Evolutionary conservation across 2,329 filamentous ascomycete genomes (phyloP).

Genomic region (Beauveria australis): DNA sequence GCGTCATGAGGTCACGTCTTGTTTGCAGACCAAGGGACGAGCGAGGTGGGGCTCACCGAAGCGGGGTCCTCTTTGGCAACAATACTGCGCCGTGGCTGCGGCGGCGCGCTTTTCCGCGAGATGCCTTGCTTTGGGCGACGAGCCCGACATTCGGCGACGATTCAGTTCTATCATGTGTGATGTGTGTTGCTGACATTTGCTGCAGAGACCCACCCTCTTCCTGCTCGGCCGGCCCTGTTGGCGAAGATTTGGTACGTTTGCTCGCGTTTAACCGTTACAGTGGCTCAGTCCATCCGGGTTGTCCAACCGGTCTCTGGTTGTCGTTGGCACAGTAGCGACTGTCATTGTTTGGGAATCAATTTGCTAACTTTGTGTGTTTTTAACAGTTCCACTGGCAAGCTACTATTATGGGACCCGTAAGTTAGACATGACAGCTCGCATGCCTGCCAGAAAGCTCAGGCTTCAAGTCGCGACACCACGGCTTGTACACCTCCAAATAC

Average conservation of each 20-base stretch:
- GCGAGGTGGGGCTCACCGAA: slow-evolving; percentile 30
- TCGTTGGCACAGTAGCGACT: slow-evolving; percentile 2
- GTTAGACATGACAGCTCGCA: slow-evolving; percentile 30
- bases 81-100: neutral
- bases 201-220: slow-evolving; percentile 92
- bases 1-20: slow-evolving; percentile 15
- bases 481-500: slow-evolving; percentile 12
- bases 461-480: neutral
- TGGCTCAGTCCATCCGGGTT: slow-evolving; percentile 14
- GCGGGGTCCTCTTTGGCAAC: slow-evolving; percentile 25
- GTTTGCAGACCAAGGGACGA: slow-evolving; percentile 19
- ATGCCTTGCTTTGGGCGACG: neutral
- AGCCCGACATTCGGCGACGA: neutral
- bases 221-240: slow-evolving; percentile 93
- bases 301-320: neutral
- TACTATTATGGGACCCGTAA: slow-evolving; percentile 98
- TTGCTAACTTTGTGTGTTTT: slow-evolving; percentile 16
- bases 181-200: slow-evolving; percentile 17
- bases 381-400: slow-evolving; percentile 98
- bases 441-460: neutral
- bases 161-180: slow-evolving; percentile 9
- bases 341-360: neutral
- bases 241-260: slow-evolving; percentile 88
- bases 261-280: slow-evolving; percentile 18
- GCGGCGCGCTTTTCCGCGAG: neutral